phyloP scores from a whole-genome alignment of 306 rosid genomes.

The Quercus glauca region DNA sequence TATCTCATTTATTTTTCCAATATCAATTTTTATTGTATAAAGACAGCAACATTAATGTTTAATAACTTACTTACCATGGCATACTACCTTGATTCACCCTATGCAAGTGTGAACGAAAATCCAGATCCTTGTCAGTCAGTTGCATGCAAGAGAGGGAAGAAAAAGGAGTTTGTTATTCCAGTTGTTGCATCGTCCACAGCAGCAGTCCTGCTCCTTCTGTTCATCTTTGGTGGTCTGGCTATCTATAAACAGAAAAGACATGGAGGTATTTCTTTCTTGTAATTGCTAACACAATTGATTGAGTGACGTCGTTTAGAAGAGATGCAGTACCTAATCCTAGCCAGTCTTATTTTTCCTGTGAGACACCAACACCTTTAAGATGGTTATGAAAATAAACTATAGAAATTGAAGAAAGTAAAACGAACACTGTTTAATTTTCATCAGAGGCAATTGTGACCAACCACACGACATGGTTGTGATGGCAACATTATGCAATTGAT shows the following conservation, averaged over 20 bases:
- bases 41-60: not conserved
- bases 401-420: too few relatives aligned
- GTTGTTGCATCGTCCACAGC: slow-evolving; percentile 11
- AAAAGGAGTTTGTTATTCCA: slow-evolving; percentile 26
- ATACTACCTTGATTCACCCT: not conserved
- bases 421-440: not conserved
- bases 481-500: too few relatives aligned
- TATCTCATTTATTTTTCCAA: not conserved
- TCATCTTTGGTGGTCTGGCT: not conserved
- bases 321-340: not conserved
- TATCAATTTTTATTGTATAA: not conserved
- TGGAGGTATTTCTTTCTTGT: not conserved
- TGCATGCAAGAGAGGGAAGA: slow-evolving; percentile 10
- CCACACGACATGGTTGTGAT: too few relatives aligned
- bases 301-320: not conserved
- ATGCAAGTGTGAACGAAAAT: slow-evolving; percentile 25
- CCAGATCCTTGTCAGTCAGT: slow-evolving; percentile 4
- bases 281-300: not conserved
- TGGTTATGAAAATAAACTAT: not conserved
- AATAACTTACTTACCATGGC: too few relatives aligned
- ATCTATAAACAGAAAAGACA: slow-evolving; percentile 10
- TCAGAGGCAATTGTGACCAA: too few relatives aligned
- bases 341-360: not conserved
- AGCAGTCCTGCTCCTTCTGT: slow-evolving; percentile 4
- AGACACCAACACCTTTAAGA: not conserved